A percentile compares a stretch with the other conserved stretches of the same genome.
phyloP scores from a whole-genome alignment of 352 stramenopile species.

The Phytophthora parvispora region DNA sequence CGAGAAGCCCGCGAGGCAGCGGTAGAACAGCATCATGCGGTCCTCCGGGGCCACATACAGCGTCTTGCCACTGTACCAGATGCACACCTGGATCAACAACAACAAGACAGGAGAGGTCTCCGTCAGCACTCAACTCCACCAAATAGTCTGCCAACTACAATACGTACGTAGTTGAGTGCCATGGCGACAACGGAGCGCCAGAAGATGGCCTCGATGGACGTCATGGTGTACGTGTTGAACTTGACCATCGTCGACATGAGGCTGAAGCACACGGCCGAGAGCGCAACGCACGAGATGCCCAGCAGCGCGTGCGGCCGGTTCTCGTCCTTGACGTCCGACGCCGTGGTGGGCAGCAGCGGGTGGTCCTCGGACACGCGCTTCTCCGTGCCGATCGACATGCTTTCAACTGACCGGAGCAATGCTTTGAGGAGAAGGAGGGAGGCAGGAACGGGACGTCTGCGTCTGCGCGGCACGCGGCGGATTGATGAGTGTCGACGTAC shows the following conservation, averaged over 20 bases:
- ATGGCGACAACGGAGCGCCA: slow-evolving; percentile 74
- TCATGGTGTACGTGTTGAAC: slow-evolving; percentile 80
- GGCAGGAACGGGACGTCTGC: too few relatives aligned
- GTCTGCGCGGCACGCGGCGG: background rate
- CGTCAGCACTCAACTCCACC: background rate
- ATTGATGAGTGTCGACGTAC: slow-evolving; percentile 30
- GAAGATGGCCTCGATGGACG: slow-evolving; percentile 85
- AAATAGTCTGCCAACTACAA: background rate
- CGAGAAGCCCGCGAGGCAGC: slow-evolving; percentile 70
- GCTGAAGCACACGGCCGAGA: slow-evolving; percentile 85
- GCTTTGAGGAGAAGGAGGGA: background rate
- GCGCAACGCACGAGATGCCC: slow-evolving; percentile 72
- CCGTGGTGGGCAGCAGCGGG: slow-evolving; percentile 40
- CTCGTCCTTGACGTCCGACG: slow-evolving; percentile 25
- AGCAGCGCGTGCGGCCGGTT: slow-evolving; percentile 60
- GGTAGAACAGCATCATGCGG: slow-evolving; percentile 70
- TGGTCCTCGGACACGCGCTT: slow-evolving; percentile 30
- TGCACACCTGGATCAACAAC: slow-evolving; percentile 26
- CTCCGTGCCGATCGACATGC: slow-evolving; percentile 36
- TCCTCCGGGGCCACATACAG: slow-evolving; percentile 60
- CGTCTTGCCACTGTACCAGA: slow-evolving; percentile 56
- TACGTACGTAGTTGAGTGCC: slow-evolving; percentile 72
- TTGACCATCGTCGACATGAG: slow-evolving; percentile 89
- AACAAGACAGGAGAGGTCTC: slow-evolving; percentile 3
- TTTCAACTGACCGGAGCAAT: background rate